Evolutionary conservation across 768 basidiomycete species (phyloP).

Genomic region (Suillus alpinus): DNA sequence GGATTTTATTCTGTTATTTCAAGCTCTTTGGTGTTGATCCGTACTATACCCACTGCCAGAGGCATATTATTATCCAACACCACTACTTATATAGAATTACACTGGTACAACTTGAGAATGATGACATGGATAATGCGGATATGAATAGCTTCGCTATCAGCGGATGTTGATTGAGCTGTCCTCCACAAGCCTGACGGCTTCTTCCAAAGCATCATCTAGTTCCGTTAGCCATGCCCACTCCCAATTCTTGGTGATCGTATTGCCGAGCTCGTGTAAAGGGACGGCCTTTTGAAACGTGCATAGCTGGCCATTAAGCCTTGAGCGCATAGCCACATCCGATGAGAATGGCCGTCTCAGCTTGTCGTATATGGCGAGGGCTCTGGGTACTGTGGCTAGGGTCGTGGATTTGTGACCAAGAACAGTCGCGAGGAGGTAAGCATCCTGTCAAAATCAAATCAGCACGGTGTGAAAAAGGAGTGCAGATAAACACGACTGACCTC

Average conservation of each 20-base stretch:
- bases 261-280: slow-evolving; percentile 38
- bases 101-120: background rate
- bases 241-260: slow-evolving; percentile 49
- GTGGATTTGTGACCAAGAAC: slow-evolving; percentile 43
- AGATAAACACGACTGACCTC: slow-evolving; percentile 30
- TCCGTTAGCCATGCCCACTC: slow-evolving; percentile 45
- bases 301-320: slow-evolving; percentile 18
- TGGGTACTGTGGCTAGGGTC: slow-evolving; percentile 34
- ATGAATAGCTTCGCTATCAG: too few relatives aligned
- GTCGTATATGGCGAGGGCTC: slow-evolving; percentile 47
- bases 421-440: slow-evolving; percentile 35
- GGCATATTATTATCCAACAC: background rate
- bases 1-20: slow-evolving; percentile 16
- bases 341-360: slow-evolving; percentile 47
- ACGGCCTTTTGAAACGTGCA: slow-evolving; percentile 15
- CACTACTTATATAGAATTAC: background rate
- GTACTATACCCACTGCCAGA: background rate
- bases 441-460: slow-evolving; percentile 18
- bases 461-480: background rate
- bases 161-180: background rate
- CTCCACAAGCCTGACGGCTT: slow-evolving; percentile 18
- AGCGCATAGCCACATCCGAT: slow-evolving; percentile 29
- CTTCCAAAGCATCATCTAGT: slow-evolving; percentile 18
- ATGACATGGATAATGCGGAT: background rate
- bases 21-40: background rate